Base-by-base conservation (phyloP, 257 asterid species). In the Scutellaria barbata region DNA sequence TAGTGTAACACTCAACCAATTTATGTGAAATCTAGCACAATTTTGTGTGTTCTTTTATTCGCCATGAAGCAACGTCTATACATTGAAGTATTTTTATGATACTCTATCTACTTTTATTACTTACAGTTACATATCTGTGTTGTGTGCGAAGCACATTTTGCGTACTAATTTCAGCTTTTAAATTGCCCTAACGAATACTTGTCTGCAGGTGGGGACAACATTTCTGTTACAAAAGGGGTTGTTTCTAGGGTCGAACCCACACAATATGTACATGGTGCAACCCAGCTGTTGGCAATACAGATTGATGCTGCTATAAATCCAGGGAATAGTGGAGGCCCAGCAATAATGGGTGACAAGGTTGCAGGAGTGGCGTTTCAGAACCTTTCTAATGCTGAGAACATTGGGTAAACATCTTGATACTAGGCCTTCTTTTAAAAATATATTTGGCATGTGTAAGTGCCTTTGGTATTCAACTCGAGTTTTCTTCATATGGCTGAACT, bases 271-370 rank as follows among this genome's bases (percentile, higher is more conserved):
- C 99, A 94, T 75, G 96, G 99, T 69, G 95, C 96, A 41, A 81
- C 96, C 35, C 99, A 91, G 75, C 89, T 91, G 13, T 71, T 94
- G 82, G 96, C 99, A 13, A 94, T 94, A 73, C 99, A 94, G 85
- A 94, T 94, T 78, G 99, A 94, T 79, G 99, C 99, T 33, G 99
- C 99, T 63, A 94, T 94, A 77, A 94, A 94, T 82, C 98, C 99
- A 6, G 99, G 98, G 64, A 94, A 94, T 69, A 94, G 99, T 67
- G 99, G 99, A 62, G 99, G 98, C 48, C 99, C 99, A 4, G 99
- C 99, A 69, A 84, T 94, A 78, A 88, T 91, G 99, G 98, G 89
- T 55, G 95, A 91, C 81, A 94, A 86, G 82, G 99, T 94, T 72
- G 97, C 94, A 43, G 99, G 99, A 33, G 97, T 94, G 72, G 98